Percentiles rank a stretch among this genome's conserved stretches.
Conservation (phyloP, 441 rosid species). For the Brassica hybrid region DNA sequence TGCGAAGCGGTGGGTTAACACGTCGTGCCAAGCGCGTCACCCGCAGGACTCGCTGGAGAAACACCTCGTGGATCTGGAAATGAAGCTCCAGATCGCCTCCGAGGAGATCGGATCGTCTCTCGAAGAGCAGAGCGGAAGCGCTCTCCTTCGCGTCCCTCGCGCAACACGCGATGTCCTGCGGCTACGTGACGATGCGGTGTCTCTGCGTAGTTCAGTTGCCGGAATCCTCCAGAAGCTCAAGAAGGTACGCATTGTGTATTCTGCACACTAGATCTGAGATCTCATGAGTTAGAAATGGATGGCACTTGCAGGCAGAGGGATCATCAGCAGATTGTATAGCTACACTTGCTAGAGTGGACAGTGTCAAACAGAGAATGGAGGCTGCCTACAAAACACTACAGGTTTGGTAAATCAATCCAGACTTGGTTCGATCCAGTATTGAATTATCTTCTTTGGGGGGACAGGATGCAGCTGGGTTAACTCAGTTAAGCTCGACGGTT, state of each 20-base stretch:
- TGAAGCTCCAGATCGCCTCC: slow-evolving; percentile 98
- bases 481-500: slow-evolving; percentile 96
- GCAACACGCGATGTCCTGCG: slow-evolving; percentile 94
- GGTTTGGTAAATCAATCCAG: slow-evolving; percentile 39
- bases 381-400: slow-evolving; percentile 92
- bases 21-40: slow-evolving; percentile 82
- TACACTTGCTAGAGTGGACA: slow-evolving; percentile 93
- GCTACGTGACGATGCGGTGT: slow-evolving; percentile 90
- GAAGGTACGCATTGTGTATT: slow-evolving; percentile 60
- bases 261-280: slow-evolving; percentile 37
- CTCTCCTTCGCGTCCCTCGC: slow-evolving; percentile 96
- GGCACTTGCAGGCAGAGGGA: slow-evolving; percentile 78
- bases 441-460: slow-evolving; percentile 11
- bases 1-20: slow-evolving; percentile 95
- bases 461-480: slow-evolving; percentile 97
- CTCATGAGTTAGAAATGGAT: neutral
- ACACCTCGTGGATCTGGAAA: slow-evolving; percentile 93
- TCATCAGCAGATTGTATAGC: slow-evolving; percentile 94
- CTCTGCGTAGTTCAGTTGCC: slow-evolving; percentile 79
- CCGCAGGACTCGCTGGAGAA: slow-evolving; percentile 89
- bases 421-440: slow-evolving; percentile 3
- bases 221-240: slow-evolving; percentile 92
- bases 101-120: slow-evolving; percentile 97
- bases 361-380: slow-evolving; percentile 98
- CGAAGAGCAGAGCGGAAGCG: slow-evolving; percentile 88